Base-by-base conservation (phyloP, 106 monocot species). In the Allium fistulosum region DNA sequence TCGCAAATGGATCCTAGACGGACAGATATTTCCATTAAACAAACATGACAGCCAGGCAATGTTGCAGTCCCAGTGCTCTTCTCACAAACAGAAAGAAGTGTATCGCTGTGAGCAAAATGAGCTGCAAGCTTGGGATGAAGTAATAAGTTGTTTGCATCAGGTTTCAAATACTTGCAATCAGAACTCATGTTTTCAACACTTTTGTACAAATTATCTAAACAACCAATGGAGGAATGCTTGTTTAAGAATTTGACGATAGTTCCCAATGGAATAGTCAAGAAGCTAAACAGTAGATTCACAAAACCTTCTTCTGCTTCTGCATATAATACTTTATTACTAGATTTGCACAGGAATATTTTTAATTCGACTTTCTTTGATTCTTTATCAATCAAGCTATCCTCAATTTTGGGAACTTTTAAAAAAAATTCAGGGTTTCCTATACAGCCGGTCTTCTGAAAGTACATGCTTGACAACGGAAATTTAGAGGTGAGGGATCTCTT, bases 271-370 rank as follows among this genome's bases (percentile, higher is more conserved):
- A 53, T 10, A 13, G 72, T 59, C 22, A 72, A 52, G 51, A 51
- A 17, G 48, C 47, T 63, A n/a, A 63, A 62, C 17, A 72, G 8
- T 15, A 72, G 17, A 8, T 72, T 53, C 2, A 49, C 63, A 51
- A 72, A 72, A 7, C 62, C 72, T 18, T 52, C 15, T 3, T 11
- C 62, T 9, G 63, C 62, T 26, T 72, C 72, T 5, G 63, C 72
- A 9, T 53, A 63, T 9, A 72, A 22, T 5, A 72, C 17, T 61
- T 63, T 72, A 17, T 72, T 53, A 7, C 17, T 18, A n/a, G 14
- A 51, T 15, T 62, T 27, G 63, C 53, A 11, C 15, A 15, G 13
- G 13, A 4, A 55, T 2, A 15, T 15, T 28, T 28, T 28, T 3
- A 28, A 2, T 28, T 28, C 3, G 1, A 2, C 28, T 28, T 28